Base-by-base conservation (phyloP, 176 grass and related monocot species). In the Rhynchospora pubera region DNA sequence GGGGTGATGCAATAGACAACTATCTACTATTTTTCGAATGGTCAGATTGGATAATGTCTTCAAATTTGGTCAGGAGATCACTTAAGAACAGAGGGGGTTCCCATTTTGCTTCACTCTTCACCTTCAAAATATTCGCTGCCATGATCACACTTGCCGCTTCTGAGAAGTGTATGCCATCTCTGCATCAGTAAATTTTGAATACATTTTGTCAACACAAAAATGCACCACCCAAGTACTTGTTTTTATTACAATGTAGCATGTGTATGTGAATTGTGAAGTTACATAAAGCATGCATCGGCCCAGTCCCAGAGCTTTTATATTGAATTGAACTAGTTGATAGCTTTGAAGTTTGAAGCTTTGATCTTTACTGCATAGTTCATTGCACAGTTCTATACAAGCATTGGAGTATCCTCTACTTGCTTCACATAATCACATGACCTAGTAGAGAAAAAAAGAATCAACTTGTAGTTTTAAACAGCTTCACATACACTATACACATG, bases 301-400 rank as follows among this genome's bases (percentile, higher is more conserved):
- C 84, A 86, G 19, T 86, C 24, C 65, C 78, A 59, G 19, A 6
- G 77, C 28, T 68, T 80, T 80, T 68, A 60, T 14, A 86, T 86
- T 21, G 84, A 61, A 57, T 62, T 59, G 47, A 55, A 86, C 26
- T 81, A 22, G 16, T 86, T 47, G 26, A 86, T 50, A 72, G 72
- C 75, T 67, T 80, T 86, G 9, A 81, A 30, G 55, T 67, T 80
- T 86, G 9, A 81, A 30, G 55, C 66, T 57, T 60, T 68, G 62
- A 46, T 86, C 84, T 9, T 67, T 80, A 62, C 84, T 80, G 55
- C 66, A 55, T 60, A 86, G 62, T 55, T 86, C 84, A 19, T 86
- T 80, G 46, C 84, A 86, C 50, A 86, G 47, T 60, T 71, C 18
- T 68, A 86, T 69, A 86, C 84, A 86, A 55, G 84, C 84, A 58